A percentile compares a stretch with the other conserved stretches of the same genome.
phyloP scores from a whole-genome alignment of 805 yeast species.

The Saccharomycopsis fibuligera region DNA sequence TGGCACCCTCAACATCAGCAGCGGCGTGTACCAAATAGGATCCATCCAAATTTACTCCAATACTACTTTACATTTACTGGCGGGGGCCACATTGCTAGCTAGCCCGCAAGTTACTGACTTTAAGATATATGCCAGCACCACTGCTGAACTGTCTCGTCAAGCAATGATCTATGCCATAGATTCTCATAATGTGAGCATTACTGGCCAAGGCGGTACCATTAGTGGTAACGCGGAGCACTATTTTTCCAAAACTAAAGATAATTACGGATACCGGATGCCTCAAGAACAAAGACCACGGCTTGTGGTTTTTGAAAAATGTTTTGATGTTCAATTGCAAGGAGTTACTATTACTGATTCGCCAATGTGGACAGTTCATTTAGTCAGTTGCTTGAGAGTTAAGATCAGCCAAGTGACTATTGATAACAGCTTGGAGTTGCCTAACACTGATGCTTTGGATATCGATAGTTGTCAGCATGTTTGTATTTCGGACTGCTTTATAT shows the following conservation, averaged over 20 bases:
- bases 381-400: constrained; percentile 4
- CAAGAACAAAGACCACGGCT: constrained; percentile 6
- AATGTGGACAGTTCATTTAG: constrained; percentile 18
- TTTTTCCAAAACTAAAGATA: constrained; percentile 7
- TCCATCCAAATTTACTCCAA: constrained; percentile 4
- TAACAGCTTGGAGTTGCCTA: constrained; percentile 16
- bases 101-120: constrained; percentile 2
- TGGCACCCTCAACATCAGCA: constrained; percentile 2
- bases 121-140: neutral
- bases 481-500: constrained; percentile 10
- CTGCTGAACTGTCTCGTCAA: constrained; percentile 9
- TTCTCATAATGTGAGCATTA: constrained; percentile 3
- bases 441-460: constrained; percentile 17
- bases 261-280: constrained; percentile 8
- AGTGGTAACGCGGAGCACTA: constrained; percentile 8
- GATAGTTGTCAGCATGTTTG: constrained; percentile 16
- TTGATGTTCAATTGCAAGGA: constrained; percentile 1
- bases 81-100: constrained; percentile 4
- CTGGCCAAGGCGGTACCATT: constrained; percentile 11
- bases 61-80: constrained; percentile 4
- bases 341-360: constrained; percentile 12
- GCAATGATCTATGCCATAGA: constrained; percentile 4
- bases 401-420: constrained; percentile 8
- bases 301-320: constrained; percentile 14
- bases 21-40: constrained; percentile 3